These are phyloP conservation scores for Chaetomium strumarium DNA, from an alignment of 2,329 filamentous ascomycete genomes.

Conservation along the genomic window DNA sequence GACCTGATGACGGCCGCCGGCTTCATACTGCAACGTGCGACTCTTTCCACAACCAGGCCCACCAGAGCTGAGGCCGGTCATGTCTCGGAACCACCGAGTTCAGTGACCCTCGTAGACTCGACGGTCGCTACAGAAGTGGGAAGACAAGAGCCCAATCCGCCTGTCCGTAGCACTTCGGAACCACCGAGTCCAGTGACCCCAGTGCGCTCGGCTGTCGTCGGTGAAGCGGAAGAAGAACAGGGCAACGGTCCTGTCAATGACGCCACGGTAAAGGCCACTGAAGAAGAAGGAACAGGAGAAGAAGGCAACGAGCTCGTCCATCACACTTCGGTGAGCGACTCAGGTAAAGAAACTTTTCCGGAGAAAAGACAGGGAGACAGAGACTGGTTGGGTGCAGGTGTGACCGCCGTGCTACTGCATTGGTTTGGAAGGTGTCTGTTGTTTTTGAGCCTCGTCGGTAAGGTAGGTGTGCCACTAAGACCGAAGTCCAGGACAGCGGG, in stretches of 20 bases:
- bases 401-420: background rate
- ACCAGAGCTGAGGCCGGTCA: background rate
- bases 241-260: background rate
- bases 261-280: background rate
- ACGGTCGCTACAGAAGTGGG: background rate
- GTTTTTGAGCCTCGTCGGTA: background rate
- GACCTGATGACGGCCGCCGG: conserved; percentile 1
- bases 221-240: background rate
- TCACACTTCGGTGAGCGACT: background rate
- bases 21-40: background rate
- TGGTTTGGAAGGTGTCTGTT: background rate
- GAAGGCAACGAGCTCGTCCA: background rate
- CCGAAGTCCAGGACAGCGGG: background rate
- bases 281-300: background rate
- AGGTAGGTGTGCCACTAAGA: background rate
- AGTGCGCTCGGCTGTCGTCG: background rate
- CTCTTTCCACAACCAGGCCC: background rate
- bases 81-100: background rate
- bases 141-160: background rate
- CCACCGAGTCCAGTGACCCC: background rate
- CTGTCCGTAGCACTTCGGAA: background rate
- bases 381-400: background rate
- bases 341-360: background rate
- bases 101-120: conserved; percentile 5
- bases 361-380: background rate